Conservation (phyloP, 768 basidiomycete genomes). For the Fibroporia radiculosa region DNA sequence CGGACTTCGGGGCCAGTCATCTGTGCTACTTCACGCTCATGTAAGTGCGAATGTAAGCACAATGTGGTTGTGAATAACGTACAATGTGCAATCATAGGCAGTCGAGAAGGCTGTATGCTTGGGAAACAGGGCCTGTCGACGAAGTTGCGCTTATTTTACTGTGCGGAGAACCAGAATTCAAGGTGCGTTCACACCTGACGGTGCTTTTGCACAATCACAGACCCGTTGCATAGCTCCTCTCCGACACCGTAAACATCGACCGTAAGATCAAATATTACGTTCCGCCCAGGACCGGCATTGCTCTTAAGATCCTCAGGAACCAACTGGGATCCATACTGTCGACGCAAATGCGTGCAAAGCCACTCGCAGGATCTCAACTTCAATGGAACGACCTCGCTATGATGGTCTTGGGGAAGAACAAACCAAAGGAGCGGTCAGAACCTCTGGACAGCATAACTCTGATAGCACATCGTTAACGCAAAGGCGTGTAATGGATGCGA, state of each 20-base stretch:
- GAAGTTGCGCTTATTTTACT: slow-evolving; percentile 74
- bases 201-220: background rate
- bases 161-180: slow-evolving; percentile 88
- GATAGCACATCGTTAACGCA: too few relatives aligned
- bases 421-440: slow-evolving; percentile 20
- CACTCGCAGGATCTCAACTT: slow-evolving; percentile 48
- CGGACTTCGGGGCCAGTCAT: slow-evolving; percentile 69
- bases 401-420: slow-evolving; percentile 43
- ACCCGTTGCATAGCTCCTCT: slow-evolving; percentile 47
- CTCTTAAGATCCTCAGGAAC: slow-evolving; percentile 71
- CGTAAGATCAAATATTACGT: slow-evolving; percentile 75
- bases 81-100: slow-evolving; percentile 46
- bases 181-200: slow-evolving; percentile 35
- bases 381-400: slow-evolving; percentile 72
- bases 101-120: slow-evolving; percentile 86
- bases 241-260: slow-evolving; percentile 70
- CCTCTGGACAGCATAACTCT: slow-evolving; percentile 17
- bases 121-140: slow-evolving; percentile 89
- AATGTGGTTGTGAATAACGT: background rate
- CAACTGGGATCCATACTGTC: slow-evolving; percentile 53
- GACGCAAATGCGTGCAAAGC: slow-evolving; percentile 58
- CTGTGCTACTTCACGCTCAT: slow-evolving; percentile 85
- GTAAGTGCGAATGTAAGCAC: slow-evolving; percentile 30
- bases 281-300: slow-evolving; percentile 63
- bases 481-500: too few relatives aligned